Base-by-base conservation (phyloP, 768 basidiomycete genomes). In the Trametes meyenii region DNA sequence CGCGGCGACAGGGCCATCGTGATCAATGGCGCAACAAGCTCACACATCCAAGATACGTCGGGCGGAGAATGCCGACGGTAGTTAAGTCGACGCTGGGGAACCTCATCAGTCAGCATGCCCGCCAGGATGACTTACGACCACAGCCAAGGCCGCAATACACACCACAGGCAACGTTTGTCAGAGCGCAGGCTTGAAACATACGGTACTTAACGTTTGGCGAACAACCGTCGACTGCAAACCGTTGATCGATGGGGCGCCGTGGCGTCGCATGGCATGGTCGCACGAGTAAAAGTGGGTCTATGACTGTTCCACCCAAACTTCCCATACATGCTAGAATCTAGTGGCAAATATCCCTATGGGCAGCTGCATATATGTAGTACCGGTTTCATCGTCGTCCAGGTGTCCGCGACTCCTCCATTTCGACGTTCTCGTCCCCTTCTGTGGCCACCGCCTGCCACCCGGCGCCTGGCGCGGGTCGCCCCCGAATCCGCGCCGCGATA, bases 361-460 rank as follows among this genome's bases (percentile, higher is more conserved):
- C 21, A 19, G 8, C 21, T 21, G 19, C 19, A 23, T 21, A 50
- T 45, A 45, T 21, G 23, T 50, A 50, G 17, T 50, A 40, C 35
- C 24, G 38, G 13, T 19, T 23, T 58, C 56, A 66, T 65, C 56
- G 29, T 33, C 29, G 50, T 5, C 42, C 55, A 42, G 64, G 45
- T 23, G 62, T 63, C 57, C 61, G 59, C 39, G 52, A 51, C 70
- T 84, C 80, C 24, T 75, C 67, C 82, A 90, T 89, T 77, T 93
- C 92, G 45, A 91, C 78, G 14, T 74, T 78, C 63, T 89, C 88
- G 62, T 90, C 89, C 24, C 77, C 76, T 52, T 83, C 84, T 26
- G 87, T 91, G 42, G 90, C 85, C 44, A 92, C 86, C 24, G 87
- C 86, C 75, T 88, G 80, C 91, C 90, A 90, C 19, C 90, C 91